Conservation (phyloP, 345 rosid genomes). For the Anastatica hierochuntica region DNA sequence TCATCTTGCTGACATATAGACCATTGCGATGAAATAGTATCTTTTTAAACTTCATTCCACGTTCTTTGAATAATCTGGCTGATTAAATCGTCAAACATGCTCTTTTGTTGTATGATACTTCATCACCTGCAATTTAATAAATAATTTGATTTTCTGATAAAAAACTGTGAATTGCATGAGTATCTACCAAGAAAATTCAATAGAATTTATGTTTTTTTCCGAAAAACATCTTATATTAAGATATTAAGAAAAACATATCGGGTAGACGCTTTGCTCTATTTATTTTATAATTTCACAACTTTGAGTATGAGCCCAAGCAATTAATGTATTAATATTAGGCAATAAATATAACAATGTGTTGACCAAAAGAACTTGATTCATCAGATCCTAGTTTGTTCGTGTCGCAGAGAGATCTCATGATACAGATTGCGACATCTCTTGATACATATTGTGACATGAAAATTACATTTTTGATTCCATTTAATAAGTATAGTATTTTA, state of each 20-base stretch:
- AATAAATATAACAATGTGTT: neutral
- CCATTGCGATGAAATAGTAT: too few relatives aligned
- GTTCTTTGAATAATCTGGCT: too few relatives aligned
- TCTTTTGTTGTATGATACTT: too few relatives aligned
- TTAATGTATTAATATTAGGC: neutral
- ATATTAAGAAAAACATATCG: neutral
- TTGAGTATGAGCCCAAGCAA: neutral
- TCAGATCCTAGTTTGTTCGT: slow-evolving; percentile 15
- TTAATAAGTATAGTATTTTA: neutral
- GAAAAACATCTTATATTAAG: too few relatives aligned
- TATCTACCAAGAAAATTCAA: too few relatives aligned
- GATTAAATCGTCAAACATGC: too few relatives aligned
- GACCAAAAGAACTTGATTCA: slow-evolving; percentile 16
- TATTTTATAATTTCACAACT: neutral
- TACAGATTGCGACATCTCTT: slow-evolving; percentile 23
- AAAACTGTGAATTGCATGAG: too few relatives aligned
- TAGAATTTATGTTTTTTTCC: too few relatives aligned
- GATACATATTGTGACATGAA: slow-evolving; percentile 23
- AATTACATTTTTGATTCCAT: slow-evolving; percentile 13
- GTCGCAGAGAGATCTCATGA: slow-evolving; percentile 21
- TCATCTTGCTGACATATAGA: too few relatives aligned
- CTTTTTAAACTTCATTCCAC: too few relatives aligned
- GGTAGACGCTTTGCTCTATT: neutral
- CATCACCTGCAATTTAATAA: too few relatives aligned
- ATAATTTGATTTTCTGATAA: too few relatives aligned